These are phyloP conservation scores for Colletotrichum tabaci DNA, from an alignment of 2,329 filamentous ascomycete genomes.

Conservation along the genomic window DNA sequence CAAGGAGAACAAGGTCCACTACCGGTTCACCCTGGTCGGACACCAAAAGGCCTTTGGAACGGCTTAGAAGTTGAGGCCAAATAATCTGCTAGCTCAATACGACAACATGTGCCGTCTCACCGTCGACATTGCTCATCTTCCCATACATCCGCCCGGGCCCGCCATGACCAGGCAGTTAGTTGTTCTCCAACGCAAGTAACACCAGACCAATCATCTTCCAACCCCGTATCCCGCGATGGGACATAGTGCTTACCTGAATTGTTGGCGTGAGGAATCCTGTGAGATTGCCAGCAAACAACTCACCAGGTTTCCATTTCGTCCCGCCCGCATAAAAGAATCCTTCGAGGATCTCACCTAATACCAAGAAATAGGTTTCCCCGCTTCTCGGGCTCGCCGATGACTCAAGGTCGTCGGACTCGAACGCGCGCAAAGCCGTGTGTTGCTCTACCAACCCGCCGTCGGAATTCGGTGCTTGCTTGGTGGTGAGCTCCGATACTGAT, in stretches of 20 bases:
- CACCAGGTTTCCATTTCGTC: too few species aligned
- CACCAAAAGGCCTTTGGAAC: conserved; percentile 75
- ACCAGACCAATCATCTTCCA: too few species aligned
- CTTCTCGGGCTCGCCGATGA: not conserved
- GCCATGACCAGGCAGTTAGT: too few species aligned
- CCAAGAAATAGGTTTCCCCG: not conserved
- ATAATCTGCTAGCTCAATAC: not conserved
- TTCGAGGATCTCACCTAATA: too few species aligned
- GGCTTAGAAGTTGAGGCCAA: conserved; percentile 5
- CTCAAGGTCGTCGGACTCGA: not conserved
- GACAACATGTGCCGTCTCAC: not conserved
- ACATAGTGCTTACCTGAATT: not conserved
- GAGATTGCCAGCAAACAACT: not conserved
- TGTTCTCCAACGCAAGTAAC: not conserved
- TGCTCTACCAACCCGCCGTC: not conserved
- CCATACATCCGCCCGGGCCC: too few species aligned
- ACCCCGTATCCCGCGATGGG: too few species aligned
- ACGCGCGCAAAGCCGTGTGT: not conserved
- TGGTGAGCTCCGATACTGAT: not conserved
- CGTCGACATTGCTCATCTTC: too few species aligned
- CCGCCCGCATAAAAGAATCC: not conserved
- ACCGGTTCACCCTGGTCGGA: conserved; percentile 78
- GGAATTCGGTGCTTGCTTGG: not conserved
- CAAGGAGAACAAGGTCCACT: conserved; percentile 79
- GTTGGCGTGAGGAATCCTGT: not conserved